Conservation (phyloP, 1,284 basidiomycete species). For the Thelephora terrestris region DNA sequence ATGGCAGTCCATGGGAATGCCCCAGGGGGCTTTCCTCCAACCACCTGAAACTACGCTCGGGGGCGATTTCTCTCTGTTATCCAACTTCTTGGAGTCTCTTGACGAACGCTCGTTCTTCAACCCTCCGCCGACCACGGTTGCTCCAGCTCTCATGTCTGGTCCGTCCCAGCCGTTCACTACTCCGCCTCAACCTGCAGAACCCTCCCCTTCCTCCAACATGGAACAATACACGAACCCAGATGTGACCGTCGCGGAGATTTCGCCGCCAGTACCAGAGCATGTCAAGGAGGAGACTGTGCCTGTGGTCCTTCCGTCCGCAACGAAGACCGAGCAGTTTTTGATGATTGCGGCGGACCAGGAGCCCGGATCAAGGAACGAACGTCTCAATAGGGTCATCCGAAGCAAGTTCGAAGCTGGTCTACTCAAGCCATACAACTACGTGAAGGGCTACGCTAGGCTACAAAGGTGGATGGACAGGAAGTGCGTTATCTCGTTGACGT, state of each 20-base stretch:
- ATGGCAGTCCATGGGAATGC: conserved; percentile 36
- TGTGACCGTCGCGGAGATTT: too few relatives aligned
- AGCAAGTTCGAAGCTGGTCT: conserved; percentile 97
- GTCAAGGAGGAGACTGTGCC: conserved; percentile 19
- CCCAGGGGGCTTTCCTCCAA: conserved; percentile 47
- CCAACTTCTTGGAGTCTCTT: conserved; percentile 73
- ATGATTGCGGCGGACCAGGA: conserved; percentile 95
- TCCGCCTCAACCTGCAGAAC: background rate
- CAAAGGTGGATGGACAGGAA: conserved; percentile 94
- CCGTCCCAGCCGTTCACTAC: conserved; percentile 17
- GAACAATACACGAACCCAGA: background rate
- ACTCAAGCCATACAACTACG: conserved; percentile 93
- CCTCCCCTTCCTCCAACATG: background rate
- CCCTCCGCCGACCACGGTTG: conserved; percentile 36
- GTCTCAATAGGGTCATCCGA: conserved; percentile 85
- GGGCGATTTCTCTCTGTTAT: conserved; percentile 74
- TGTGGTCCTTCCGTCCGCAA: conserved; percentile 52
- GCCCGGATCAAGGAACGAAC: conserved; percentile 82
- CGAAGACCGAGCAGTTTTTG: conserved; percentile 81
- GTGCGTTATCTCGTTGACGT: conserved; percentile 29
- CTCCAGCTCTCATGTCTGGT: conserved; percentile 39
- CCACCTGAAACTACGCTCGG: conserved; percentile 55
- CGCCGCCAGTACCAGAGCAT: background rate
- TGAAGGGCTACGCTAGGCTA: conserved; percentile 84
- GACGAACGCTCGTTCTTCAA: conserved; percentile 66